A percentile compares a stretch with the other conserved stretches of the same genome.
These are phyloP conservation scores for Castanospermum australe DNA, from an alignment of 306 rosid species.

Conservation along the genomic window DNA sequence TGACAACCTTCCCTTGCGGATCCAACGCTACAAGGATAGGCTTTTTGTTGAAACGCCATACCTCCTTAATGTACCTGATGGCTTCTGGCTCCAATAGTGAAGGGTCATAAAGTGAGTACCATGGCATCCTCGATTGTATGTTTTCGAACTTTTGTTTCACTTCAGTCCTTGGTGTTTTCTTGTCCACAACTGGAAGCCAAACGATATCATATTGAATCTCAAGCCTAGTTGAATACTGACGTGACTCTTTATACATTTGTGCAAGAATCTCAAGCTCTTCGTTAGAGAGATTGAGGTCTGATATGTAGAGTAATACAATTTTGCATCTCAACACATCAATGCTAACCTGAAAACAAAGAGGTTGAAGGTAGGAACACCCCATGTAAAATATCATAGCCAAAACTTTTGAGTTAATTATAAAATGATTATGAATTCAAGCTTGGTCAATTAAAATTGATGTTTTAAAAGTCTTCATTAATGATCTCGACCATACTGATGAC, in stretches of 20 bases:
- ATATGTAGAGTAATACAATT: constrained; percentile 51
- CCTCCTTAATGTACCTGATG: constrained; percentile 48
- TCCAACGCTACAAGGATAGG: constrained; percentile 61
- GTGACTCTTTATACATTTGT: constrained; percentile 49
- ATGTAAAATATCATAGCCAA: neutral
- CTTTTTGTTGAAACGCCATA: constrained; percentile 54
- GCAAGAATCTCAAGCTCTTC: constrained; percentile 41
- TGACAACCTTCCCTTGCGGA: constrained; percentile 50
- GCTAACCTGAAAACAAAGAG: constrained; percentile 38
- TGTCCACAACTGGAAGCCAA: constrained; percentile 61
- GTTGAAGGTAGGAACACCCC: neutral
- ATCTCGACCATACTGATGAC: neutral
- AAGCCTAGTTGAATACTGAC: constrained; percentile 16
- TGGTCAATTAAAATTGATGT: neutral
- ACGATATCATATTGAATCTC: constrained; percentile 55
- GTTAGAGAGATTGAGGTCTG: constrained; percentile 38
- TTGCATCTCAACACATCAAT: constrained; percentile 48
- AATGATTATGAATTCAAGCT: neutral
- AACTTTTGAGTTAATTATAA: neutral
- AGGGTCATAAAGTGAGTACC: constrained; percentile 55
- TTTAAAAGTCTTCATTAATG: neutral
- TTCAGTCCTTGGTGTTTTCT: neutral
- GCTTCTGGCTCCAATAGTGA: constrained; percentile 34
- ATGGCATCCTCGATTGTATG: constrained; percentile 42
- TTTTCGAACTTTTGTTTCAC: constrained; percentile 24